These are phyloP conservation scores for Candida adriatica DNA, from an alignment of 805 yeast genomes.

Conservation along the genomic window DNA sequence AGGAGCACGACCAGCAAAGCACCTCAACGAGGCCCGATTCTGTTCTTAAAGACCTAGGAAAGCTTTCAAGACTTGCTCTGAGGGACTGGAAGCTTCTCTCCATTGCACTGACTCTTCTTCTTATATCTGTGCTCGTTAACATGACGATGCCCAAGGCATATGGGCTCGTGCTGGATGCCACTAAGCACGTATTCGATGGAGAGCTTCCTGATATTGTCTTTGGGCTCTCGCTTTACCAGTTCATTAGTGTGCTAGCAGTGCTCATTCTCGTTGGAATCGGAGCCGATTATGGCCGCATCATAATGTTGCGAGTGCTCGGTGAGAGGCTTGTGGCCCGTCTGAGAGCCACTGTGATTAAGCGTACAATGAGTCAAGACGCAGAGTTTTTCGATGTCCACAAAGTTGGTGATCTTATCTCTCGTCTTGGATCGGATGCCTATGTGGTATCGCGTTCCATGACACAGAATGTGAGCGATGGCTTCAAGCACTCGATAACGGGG, in stretches of 20 bases:
- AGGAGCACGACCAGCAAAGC: too few relatives aligned
- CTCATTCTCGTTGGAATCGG: conserved; percentile 47
- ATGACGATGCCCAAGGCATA: conserved; percentile 50
- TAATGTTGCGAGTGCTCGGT: conserved; percentile 66
- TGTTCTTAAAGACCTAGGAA: conserved; percentile 23
- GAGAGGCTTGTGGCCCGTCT: conserved; percentile 82
- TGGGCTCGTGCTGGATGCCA: conserved; percentile 47
- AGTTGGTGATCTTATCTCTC: conserved; percentile 88
- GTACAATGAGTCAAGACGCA: conserved; percentile 80
- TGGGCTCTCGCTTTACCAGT: conserved; percentile 54
- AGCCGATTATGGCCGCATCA: conserved; percentile 72
- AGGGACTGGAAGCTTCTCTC: conserved; percentile 38
- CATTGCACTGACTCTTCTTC: conserved; percentile 36
- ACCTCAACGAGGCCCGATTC: too few relatives aligned
- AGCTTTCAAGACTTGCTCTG: conserved; percentile 37
- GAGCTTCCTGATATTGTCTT: conserved; percentile 30
- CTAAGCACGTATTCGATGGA: conserved; percentile 29
- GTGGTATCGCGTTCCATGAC: conserved; percentile 85
- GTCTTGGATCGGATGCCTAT: conserved; percentile 85
- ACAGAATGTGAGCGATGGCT: conserved; percentile 88
- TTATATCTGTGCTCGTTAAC: conserved; percentile 41
- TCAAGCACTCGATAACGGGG: conserved; percentile 76
- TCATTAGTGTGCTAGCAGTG: conserved; percentile 47
- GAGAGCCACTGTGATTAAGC: conserved; percentile 69
- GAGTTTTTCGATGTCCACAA: conserved; percentile 91